Percentiles rank a stretch among this genome's conserved stretches.
Conservation (phyloP, 176 grass and related monocot species). For the Oryza officinalis region DNA sequence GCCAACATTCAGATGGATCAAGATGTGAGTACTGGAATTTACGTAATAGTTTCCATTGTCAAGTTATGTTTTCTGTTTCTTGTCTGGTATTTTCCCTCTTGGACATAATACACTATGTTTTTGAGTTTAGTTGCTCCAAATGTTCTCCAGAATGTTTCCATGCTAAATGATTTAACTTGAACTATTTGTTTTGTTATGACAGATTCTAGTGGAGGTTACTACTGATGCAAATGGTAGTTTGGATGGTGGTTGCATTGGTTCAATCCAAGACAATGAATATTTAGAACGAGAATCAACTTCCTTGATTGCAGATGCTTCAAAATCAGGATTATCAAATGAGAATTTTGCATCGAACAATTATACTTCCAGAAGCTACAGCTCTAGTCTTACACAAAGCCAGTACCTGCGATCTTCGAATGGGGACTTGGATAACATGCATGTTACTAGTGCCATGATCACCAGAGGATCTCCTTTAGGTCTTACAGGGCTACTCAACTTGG, state of each 20-base stretch:
- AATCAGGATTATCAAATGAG: constrained; percentile 60
- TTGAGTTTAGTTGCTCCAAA: background rate
- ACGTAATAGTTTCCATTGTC: constrained; percentile 2
- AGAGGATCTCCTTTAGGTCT: constrained; percentile 73
- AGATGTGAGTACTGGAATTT: constrained; percentile 56
- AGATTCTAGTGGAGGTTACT: constrained; percentile 89
- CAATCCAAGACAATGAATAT: constrained; percentile 68
- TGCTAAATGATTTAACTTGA: constrained; percentile 33
- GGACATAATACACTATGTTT: constrained; percentile 9
- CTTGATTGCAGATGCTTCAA: constrained; percentile 60
- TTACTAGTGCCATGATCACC: constrained; percentile 52
- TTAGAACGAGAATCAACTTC: constrained; percentile 65
- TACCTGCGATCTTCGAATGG: constrained; percentile 54
- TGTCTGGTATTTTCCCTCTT: background rate
- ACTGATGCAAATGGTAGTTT: constrained; percentile 61
- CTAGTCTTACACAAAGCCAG: constrained; percentile 54
- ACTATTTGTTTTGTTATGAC: constrained; percentile 42
- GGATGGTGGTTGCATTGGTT: constrained; percentile 71
- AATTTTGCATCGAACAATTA: constrained; percentile 69
- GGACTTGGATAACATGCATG: constrained; percentile 66
- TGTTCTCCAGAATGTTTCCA: background rate
- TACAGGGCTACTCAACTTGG: constrained; percentile 89
- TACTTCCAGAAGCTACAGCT: constrained; percentile 65
- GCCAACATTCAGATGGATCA: constrained; percentile 99
- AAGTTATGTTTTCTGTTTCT: constrained; percentile 17